Base-by-base conservation (phyloP, 345 rosid species). In the Hibiscus mutabilis region DNA sequence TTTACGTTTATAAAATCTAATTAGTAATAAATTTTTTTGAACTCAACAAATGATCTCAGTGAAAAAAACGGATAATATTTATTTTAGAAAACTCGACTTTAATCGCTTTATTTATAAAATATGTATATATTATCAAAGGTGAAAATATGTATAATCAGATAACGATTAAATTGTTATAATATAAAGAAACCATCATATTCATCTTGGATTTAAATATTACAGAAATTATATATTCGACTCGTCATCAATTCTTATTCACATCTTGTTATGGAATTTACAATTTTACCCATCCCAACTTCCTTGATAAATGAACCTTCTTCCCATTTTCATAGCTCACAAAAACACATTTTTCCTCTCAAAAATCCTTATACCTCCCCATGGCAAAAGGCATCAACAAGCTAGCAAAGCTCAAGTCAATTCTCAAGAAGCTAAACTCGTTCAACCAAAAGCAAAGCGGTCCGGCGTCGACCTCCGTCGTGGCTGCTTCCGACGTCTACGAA, bases 401-500 rank as follows among this genome's bases (percentile, higher is more conserved):
- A 46, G 87, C 72, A 37, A 93, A 84, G 76, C 89, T 93, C 56
- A 91, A 80, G 74, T 91, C 97, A 59, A 92, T 91, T 64, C 81
- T 93, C 27, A 93, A 89, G 82, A 93, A 88, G 70, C 82, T 88
- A 8, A 91, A 87, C 81, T 93, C 98, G 22, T 88, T 93, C 86
- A 87, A 84, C 82, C 83, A 71, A 59, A 76, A 77, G n/a, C 79
- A 78, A 57, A 78, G 55, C 66, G 73, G 82, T 42, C 75, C 80
- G 19, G 46, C 77, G 11, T 75, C 82, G 63, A 79, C 60, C 79
- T 82, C 91, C 35, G 61, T 68, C 7, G 84, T 71, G 24, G 79
- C 79, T 0, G 73, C 71, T 42, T 60, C 75, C 2, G 79, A 78
- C 58, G 75, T 75, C 61, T 74, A 75, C 59, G 68, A 77, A 42